These are phyloP conservation scores for Eucalyptus virginea DNA, from an alignment of 345 rosid species.

Conservation along the genomic window DNA sequence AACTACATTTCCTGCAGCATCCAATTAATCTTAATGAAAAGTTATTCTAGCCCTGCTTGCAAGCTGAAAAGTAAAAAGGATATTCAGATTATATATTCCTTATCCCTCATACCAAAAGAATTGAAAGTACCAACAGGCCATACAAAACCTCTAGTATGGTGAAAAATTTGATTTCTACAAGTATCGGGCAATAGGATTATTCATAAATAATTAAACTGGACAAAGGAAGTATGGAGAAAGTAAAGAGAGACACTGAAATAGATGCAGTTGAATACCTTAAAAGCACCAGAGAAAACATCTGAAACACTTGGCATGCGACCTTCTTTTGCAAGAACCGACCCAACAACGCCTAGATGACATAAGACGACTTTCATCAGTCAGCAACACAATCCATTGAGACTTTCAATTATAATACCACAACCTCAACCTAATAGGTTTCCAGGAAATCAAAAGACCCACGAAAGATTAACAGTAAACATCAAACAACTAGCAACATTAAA, in stretches of 20 bases:
- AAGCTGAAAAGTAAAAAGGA: background rate
- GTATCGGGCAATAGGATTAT: background rate
- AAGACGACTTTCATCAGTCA: background rate
- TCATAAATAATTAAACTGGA: background rate
- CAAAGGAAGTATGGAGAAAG: background rate
- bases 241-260: background rate
- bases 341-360: slow-evolving; percentile 51
- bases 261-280: slow-evolving; percentile 37
- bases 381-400: background rate
- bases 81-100: background rate
- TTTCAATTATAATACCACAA: background rate
- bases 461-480: background rate
- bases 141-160: background rate
- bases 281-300: slow-evolving; percentile 52
- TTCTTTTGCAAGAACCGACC: slow-evolving; percentile 80
- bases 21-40: background rate
- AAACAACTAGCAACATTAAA: background rate
- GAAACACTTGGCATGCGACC: slow-evolving; percentile 36
- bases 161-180: background rate
- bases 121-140: background rate
- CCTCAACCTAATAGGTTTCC: background rate
- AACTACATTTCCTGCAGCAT: background rate
- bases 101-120: background rate
- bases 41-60: background rate
- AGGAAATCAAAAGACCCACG: background rate